A percentile compares a stretch with the other conserved stretches of the same genome.
Evolutionary conservation across 768 basidiomycete species (phyloP).

Genomic region (Wakefieldia striispora): DNA sequence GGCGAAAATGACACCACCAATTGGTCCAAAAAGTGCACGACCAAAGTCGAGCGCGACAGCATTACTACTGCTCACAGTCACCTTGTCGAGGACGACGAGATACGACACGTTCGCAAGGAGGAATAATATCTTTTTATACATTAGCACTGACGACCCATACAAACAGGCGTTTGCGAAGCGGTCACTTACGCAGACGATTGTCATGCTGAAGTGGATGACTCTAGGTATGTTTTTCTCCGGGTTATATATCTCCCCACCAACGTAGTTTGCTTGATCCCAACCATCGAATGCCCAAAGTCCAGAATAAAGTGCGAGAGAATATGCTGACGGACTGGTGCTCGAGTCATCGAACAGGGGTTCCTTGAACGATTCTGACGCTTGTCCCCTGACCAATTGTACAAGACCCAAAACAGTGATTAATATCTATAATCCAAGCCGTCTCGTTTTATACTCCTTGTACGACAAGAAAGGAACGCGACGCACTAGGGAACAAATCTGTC

Average conservation of each 20-base stretch:
- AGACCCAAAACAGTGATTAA: slow-evolving; percentile 78
- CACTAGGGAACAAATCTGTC: slow-evolving; percentile 65
- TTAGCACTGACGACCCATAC: slow-evolving; percentile 3
- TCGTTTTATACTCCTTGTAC: background rate
- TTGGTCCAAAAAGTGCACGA: slow-evolving; percentile 74
- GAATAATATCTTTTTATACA: slow-evolving; percentile 58
- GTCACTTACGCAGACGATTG: slow-evolving; percentile 62
- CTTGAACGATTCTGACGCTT: slow-evolving; percentile 63
- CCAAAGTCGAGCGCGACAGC: slow-evolving; percentile 94
- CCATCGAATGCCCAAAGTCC: slow-evolving; percentile 96
- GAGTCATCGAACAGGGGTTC: slow-evolving; percentile 71
- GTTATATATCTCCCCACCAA: slow-evolving; percentile 83
- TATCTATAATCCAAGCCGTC: slow-evolving; percentile 39
- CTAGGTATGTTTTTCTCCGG: slow-evolving; percentile 85
- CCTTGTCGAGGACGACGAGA: slow-evolving; percentile 88
- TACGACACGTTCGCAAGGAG: slow-evolving; percentile 84
- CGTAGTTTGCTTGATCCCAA: slow-evolving; percentile 92
- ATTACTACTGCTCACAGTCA: slow-evolving; percentile 72
- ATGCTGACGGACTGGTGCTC: slow-evolving; percentile 75
- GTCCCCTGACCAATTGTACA: slow-evolving; percentile 69
- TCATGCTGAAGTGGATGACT: slow-evolving; percentile 90
- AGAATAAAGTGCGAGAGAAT: slow-evolving; percentile 93
- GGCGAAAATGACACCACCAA: slow-evolving; percentile 87
- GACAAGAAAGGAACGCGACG: slow-evolving; percentile 22
- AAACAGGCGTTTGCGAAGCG: background rate